Percentiles rank a stretch among this genome's conserved stretches.
Evolutionary conservation across 805 yeast species (phyloP).

Genomic region (Yamadazyma takamatsuzukensis): DNA sequence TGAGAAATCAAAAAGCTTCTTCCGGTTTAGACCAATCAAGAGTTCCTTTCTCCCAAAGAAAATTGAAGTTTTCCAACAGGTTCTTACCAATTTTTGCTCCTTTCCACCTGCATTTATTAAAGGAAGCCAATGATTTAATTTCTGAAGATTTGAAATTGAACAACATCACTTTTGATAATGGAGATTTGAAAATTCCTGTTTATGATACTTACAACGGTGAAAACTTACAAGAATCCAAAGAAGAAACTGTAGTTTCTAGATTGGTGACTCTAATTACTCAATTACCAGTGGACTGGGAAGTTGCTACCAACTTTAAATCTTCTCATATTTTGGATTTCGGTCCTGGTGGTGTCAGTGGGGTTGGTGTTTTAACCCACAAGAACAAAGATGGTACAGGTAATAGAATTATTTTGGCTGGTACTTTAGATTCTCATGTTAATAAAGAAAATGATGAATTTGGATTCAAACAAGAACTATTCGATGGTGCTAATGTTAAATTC

Average conservation of each 20-base stretch:
- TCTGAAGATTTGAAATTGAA: slow-evolving; percentile 58
- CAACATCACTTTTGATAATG: slow-evolving; percentile 51
- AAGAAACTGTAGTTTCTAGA: slow-evolving; percentile 60
- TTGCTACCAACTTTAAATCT: slow-evolving; percentile 72
- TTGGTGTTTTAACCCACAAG: slow-evolving; percentile 93
- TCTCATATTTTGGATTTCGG: slow-evolving; percentile 96
- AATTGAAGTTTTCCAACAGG: slow-evolving; percentile 86
- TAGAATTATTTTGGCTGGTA: slow-evolving; percentile 90
- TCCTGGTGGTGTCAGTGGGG: slow-evolving; percentile 97
- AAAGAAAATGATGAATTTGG: slow-evolving; percentile 82
- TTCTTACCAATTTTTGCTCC: slow-evolving; percentile 96
- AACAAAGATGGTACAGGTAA: slow-evolving; percentile 99
- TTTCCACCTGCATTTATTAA: slow-evolving; percentile 87
- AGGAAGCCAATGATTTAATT: slow-evolving; percentile 66
- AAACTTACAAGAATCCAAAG: slow-evolving; percentile 55
- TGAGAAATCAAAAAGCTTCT: slow-evolving; percentile 93
- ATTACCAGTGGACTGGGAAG: slow-evolving; percentile 93
- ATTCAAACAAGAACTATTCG: slow-evolving; percentile 92
- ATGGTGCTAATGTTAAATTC: slow-evolving; percentile 63
- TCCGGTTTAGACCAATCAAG: slow-evolving; percentile 93
- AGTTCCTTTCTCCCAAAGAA: slow-evolving; percentile 90
- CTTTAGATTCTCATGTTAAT: slow-evolving; percentile 52
- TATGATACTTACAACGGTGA: slow-evolving; percentile 84
- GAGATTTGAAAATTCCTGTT: slow-evolving; percentile 76
- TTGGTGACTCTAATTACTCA: slow-evolving; percentile 79